These are phyloP conservation scores for Prunus mume DNA, from an alignment of 306 rosid genomes.

Conservation along the genomic window DNA sequence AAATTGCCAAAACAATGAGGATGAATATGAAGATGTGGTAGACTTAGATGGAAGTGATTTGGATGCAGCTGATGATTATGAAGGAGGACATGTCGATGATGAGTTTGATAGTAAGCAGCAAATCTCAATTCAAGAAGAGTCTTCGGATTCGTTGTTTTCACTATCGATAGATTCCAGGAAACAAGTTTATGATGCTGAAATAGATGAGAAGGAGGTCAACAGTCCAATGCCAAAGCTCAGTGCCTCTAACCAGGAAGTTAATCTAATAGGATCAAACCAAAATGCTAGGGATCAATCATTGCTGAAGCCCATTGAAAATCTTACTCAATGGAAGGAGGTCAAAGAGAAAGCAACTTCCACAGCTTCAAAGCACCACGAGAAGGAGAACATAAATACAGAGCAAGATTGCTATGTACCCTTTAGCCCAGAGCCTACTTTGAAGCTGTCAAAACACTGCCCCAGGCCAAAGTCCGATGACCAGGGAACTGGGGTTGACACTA, in stretches of 20 bases:
- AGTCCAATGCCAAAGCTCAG: slow-evolving; percentile 32
- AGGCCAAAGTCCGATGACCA: slow-evolving; percentile 21
- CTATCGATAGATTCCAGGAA: slow-evolving; percentile 49
- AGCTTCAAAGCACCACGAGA: slow-evolving; percentile 30
- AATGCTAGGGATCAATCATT: slow-evolving; percentile 26
- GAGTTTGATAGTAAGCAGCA: slow-evolving; percentile 1
- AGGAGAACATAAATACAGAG: slow-evolving; percentile 54
- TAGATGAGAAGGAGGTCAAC: slow-evolving; percentile 53
- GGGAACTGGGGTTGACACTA: slow-evolving; percentile 50
- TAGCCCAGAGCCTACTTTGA: slow-evolving; percentile 42
- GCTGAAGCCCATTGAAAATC: slow-evolving; percentile 60
- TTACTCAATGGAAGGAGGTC: slow-evolving; percentile 34
- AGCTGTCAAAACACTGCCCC: slow-evolving; percentile 20
- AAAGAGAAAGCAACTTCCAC: slow-evolving; percentile 26
- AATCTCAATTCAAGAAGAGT: slow-evolving; percentile 34
- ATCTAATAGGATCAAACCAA: slow-evolving; percentile 16
- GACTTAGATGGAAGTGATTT: slow-evolving; percentile 4
- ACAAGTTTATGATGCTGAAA: slow-evolving; percentile 36
- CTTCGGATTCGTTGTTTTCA: slow-evolving; percentile 82
- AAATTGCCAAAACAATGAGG: slow-evolving; percentile 23
- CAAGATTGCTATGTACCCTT: slow-evolving; percentile 8
- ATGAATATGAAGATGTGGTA: slow-evolving; percentile 21
- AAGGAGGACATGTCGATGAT: background rate
- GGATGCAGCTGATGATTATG: slow-evolving; percentile 12
- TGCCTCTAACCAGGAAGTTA: slow-evolving; percentile 4